Percentiles rank a stretch among this genome's conserved stretches.
phyloP scores from a whole-genome alignment of 306 rosid species.

The Fagus crenata region DNA sequence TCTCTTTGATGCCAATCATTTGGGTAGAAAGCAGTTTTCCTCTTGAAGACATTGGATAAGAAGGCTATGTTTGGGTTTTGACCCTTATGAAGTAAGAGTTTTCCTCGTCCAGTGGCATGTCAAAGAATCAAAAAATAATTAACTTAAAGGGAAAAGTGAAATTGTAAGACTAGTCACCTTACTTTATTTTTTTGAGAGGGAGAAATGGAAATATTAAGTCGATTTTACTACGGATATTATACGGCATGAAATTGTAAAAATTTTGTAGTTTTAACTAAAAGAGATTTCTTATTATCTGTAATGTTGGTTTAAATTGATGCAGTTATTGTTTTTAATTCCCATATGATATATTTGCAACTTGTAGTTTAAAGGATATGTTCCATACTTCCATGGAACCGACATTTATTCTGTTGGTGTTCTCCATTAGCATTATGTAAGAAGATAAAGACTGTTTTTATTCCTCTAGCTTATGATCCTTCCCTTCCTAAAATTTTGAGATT shows the following conservation, averaged over 20 bases:
- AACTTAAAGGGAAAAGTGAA: conserved; percentile 5
- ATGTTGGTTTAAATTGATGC: conserved; percentile 1
- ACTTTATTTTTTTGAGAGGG: neutral
- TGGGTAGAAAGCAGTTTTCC: conserved; percentile 9
- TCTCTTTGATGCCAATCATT: conserved; percentile 43
- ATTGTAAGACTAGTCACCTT: neutral
- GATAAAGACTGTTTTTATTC: too few relatives aligned
- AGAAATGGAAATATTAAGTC: neutral
- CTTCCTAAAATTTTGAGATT: too few relatives aligned
- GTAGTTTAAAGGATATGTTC: too few relatives aligned
- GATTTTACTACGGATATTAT: neutral
- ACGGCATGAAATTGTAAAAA: neutral
- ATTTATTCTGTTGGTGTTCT: too few relatives aligned
- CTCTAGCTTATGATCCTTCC: too few relatives aligned
- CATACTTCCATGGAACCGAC: too few relatives aligned
- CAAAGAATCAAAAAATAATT: conserved; percentile 6
- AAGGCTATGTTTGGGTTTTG: neutral
- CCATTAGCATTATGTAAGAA: too few relatives aligned
- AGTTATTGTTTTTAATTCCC: neutral
- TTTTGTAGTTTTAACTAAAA: neutral
- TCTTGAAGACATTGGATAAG: conserved; percentile 1
- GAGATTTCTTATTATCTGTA: neutral
- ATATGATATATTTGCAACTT: neutral
- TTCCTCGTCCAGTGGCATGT: neutral
- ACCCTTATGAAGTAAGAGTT: neutral